Evolutionary conservation across 495 filamentous ascomycete genomes (phyloP).

Genomic region (Bombardia bombarda): DNA sequence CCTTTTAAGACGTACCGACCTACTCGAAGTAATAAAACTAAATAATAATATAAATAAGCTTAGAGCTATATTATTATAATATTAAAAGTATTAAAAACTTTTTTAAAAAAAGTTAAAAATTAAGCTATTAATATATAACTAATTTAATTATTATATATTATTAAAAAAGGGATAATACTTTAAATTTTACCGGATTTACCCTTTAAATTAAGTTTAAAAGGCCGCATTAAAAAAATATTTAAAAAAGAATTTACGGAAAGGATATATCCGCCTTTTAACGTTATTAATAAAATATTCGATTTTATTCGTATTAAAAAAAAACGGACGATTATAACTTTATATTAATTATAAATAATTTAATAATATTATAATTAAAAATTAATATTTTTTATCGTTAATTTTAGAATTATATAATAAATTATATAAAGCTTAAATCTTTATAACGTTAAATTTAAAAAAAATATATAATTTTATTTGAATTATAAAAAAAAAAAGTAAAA

Average conservation of each 20-base stretch:
- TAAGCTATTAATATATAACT: neutral
- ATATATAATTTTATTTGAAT: neutral
- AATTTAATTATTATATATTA: neutral
- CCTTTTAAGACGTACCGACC: too few relatives aligned
- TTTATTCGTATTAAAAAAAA: too few relatives aligned
- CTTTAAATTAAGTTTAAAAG: too few relatives aligned
- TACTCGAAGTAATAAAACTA: too few relatives aligned
- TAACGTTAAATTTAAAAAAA: neutral
- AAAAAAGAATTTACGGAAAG: too few relatives aligned
- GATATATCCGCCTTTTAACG: too few relatives aligned
- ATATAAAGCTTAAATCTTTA: neutral
- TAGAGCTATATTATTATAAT: too few relatives aligned
- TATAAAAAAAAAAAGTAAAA: neutral
- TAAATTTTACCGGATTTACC: too few relatives aligned
- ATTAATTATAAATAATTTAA: neutral
- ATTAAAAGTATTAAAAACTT: neutral
- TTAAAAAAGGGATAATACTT: neutral
- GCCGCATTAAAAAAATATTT: too few relatives aligned
- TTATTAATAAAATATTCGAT: too few relatives aligned
- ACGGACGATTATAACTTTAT: neutral
- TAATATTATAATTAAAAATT: neutral
- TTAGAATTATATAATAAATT: neutral
- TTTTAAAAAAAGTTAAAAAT: neutral
- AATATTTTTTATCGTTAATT: conserved; percentile 1
- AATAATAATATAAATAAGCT: too few relatives aligned